phyloP scores from a whole-genome alignment of 208 protist species.

The Endotrypanum monterogeii region DNA sequence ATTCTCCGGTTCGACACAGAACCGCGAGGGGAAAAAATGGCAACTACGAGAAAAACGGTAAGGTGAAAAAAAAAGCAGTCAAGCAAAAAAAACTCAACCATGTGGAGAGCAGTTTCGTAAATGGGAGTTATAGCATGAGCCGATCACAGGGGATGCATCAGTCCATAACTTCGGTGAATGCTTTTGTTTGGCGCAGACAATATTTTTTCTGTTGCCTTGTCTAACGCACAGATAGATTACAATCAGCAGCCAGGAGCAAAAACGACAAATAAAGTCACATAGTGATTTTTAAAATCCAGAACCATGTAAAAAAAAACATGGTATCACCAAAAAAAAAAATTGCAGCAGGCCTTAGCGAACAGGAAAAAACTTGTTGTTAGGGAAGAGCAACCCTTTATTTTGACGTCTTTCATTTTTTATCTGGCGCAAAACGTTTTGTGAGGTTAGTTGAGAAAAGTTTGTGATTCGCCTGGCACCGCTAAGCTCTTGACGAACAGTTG shows the following conservation, averaged over 20 bases:
- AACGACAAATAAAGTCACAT: neutral
- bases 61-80: neutral
- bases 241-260: neutral
- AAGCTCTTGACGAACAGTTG: slow-evolving; percentile 20
- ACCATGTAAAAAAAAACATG: neutral
- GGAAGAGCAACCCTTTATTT: neutral
- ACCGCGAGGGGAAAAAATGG: neutral
- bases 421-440: slow-evolving; percentile 30
- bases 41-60: too few relatives aligned
- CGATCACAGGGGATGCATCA: neutral
- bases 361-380: slow-evolving; percentile 16
- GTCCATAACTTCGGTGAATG: neutral
- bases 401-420: slow-evolving; percentile 28
- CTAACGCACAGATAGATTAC: neutral
- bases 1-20: neutral
- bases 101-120: neutral
- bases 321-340: too few relatives aligned
- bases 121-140: neutral
- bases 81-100: neutral
- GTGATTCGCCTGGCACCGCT: neutral
- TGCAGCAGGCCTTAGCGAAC: neutral
- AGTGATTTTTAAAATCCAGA: neutral
- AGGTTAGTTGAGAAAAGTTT: slow-evolving; percentile 30
- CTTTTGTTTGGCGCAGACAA: neutral
- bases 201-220: neutral